Base-by-base conservation (phyloP, 2,329 filamentous ascomycete species). In the Sclerotinia spermophila region DNA sequence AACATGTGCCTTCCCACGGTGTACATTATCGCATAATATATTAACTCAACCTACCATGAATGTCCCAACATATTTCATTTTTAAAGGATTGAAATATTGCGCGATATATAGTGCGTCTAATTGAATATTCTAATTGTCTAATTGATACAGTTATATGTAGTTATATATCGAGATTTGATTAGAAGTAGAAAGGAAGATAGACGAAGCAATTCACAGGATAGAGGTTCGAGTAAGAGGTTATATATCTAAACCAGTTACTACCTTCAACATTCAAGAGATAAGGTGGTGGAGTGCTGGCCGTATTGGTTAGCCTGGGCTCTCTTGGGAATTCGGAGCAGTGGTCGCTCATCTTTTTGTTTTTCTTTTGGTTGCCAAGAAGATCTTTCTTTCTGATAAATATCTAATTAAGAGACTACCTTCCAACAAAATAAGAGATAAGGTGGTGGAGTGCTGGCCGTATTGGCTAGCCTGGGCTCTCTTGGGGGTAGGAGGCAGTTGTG, bases 321-420 rank as follows among this genome's bases (percentile, higher is more conserved):
- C 40, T 27, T 30, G 17, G 17, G 30, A 30, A 5, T 19, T 13
- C 11, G 58, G 58, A 27, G 58, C 15, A 27, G 15, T 42, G 17
- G 13, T 27, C 11, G 19, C 38, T 21, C 40, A 27, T 21, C 11
- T 21, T 60, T 60, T 27, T 60, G 4, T 30, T 27, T 42, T 60
- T 10, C 40, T 11, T 10, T n/a, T n/a, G n/a, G n/a, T n/a, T n/a
- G n/a, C n/a, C n/a, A n/a, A n/a, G n/a, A n/a, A n/a, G n/a, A n/a
- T n/a, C n/a, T n/a, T n/a, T n/a, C n/a, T n/a, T n/a, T n/a, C n/a
- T n/a, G n/a, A n/a, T n/a, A n/a, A n/a, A n/a, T n/a, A 53, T 17
- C 13, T 53, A 0, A 19, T 19, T 33, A 55, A 5, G 0, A 30
- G 1, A 51, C 11, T 0, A 0, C 5, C 24, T 3, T n/a, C 45